Evolutionary conservation across 345 rosid species (phyloP).

Genomic region (Clarkia xantiana): DNA sequence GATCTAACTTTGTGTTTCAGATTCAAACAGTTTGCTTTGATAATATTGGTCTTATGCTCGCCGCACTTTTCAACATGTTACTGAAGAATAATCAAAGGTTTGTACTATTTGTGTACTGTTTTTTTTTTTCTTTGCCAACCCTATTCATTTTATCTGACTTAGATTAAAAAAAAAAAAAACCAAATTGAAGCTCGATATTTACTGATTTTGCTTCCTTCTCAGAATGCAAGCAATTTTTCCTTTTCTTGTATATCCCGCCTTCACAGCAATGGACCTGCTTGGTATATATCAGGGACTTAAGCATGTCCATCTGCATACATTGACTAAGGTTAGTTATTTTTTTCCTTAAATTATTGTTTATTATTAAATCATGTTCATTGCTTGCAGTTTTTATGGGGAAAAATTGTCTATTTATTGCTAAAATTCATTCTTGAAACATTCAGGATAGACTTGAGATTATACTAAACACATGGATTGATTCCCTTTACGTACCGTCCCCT

Average conservation of each 20-base stretch:
- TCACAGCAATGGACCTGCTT: constrained; percentile 60
- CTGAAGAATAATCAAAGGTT: constrained; percentile 54
- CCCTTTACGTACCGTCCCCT: constrained; percentile 45
- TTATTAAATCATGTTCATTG: background rate
- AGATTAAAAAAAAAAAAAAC: too few species aligned
- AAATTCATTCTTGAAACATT: constrained; percentile 10
- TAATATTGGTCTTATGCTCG: constrained; percentile 54
- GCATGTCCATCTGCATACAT: constrained; percentile 70
- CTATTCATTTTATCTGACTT: too few species aligned
- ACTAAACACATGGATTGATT: constrained; percentile 53
- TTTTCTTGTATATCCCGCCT: constrained; percentile 57
- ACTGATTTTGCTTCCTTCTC: background rate
- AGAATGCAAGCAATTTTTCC: constrained; percentile 64
- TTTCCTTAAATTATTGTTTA: background rate
- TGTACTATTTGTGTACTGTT: background rate
- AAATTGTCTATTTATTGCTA: background rate
- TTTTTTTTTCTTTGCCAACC: too few species aligned
- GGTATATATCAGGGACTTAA: constrained; percentile 82
- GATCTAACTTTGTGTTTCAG: constrained; percentile 22
- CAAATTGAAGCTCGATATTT: background rate
- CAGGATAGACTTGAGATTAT: constrained; percentile 82
- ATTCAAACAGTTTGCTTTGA: constrained; percentile 68
- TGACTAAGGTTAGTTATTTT: constrained; percentile 49
- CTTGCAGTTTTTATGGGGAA: background rate
- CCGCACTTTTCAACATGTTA: constrained; percentile 39